phyloP scores from a whole-genome alignment of 176 grass and related monocot genomes.

The Rhynchospora breviuscula region DNA sequence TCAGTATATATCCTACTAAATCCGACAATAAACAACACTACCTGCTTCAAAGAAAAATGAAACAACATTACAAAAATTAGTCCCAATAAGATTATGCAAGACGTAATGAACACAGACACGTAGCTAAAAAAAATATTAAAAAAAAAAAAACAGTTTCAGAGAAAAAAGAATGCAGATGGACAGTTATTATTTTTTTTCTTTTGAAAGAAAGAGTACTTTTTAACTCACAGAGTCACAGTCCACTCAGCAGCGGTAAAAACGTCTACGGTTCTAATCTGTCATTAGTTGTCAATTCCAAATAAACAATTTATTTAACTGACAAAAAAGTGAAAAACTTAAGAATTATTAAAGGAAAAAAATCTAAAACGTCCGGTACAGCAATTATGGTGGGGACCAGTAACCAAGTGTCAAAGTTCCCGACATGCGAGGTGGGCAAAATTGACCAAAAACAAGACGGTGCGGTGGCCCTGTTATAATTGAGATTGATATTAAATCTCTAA shows the following conservation, averaged over 20 bases:
- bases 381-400: background rate
- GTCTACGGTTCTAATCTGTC: background rate
- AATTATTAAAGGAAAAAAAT: background rate
- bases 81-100: background rate
- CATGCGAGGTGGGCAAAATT: conserved; percentile 2
- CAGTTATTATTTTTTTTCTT: too few species aligned
- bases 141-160: background rate
- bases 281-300: background rate
- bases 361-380: background rate
- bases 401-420: background rate
- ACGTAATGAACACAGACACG: background rate
- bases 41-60: background rate
- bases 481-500: background rate
- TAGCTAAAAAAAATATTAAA: background rate
- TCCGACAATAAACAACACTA: background rate
- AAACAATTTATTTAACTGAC: background rate
- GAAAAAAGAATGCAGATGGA: background rate
- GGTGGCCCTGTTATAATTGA: background rate
- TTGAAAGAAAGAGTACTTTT: too few species aligned
- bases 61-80: background rate
- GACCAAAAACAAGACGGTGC: background rate
- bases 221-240: too few species aligned
- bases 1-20: background rate
- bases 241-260: background rate
- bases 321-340: too few species aligned